A percentile compares a stretch with the other conserved stretches of the same genome.
These are phyloP conservation scores for Leonotis leonurus DNA, from an alignment of 257 asterid genomes.

Conservation along the genomic window DNA sequence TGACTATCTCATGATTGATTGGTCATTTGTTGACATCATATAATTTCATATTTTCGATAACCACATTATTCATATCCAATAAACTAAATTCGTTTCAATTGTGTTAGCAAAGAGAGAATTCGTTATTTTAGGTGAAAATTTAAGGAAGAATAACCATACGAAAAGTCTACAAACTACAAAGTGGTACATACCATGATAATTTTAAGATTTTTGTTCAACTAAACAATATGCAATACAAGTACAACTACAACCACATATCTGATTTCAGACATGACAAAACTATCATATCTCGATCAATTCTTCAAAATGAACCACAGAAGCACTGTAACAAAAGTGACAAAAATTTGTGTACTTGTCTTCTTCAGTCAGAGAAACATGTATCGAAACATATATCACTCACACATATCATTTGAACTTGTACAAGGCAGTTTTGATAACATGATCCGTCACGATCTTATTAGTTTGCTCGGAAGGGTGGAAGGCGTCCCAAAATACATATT, in stretches of 20 bases:
- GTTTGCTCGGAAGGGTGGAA: conserved; percentile 81
- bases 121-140: too few relatives aligned
- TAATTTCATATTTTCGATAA: too few relatives aligned
- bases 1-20: not conserved
- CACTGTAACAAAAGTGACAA: not conserved
- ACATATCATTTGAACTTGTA: conserved; percentile 27
- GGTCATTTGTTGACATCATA: not conserved
- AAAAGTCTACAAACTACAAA: too few relatives aligned
- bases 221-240: not conserved
- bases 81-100: too few relatives aligned
- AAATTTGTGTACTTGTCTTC: not conserved
- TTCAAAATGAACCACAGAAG: not conserved
- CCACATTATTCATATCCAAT: too few relatives aligned
- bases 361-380: not conserved
- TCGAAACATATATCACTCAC: not conserved
- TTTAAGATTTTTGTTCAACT: not conserved
- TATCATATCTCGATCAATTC: not conserved
- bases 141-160: too few relatives aligned
- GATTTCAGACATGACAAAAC: not conserved
- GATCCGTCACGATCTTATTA: conserved; percentile 38
- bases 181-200: not conserved
- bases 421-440: conserved; percentile 39
- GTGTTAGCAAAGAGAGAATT: too few relatives aligned
- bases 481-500: conserved; percentile 85
- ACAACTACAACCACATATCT: not conserved